A percentile compares a stretch with the other conserved stretches of the same genome.
Evolutionary conservation across 129 eudicot genomes (phyloP).

Genomic region (Arctium minus): DNA sequence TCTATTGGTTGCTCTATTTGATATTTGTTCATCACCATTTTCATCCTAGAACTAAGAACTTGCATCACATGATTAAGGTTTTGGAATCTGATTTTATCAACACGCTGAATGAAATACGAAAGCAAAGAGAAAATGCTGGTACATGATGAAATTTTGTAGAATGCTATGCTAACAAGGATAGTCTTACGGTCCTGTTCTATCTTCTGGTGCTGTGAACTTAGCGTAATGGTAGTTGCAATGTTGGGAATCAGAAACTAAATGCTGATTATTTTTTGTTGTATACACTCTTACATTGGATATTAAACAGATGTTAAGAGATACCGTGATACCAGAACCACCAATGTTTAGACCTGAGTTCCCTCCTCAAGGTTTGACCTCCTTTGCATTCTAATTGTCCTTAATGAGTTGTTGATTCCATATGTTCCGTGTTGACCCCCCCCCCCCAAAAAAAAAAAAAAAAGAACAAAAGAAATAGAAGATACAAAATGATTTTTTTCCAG

Average conservation of each 20-base stretch:
- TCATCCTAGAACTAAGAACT: neutral
- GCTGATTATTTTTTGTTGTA: constrained; percentile 15
- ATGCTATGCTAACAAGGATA: constrained; percentile 4
- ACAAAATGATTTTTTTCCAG: no score
- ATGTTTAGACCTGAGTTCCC: constrained; percentile 96
- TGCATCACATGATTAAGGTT: neutral
- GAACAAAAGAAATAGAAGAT: no score
- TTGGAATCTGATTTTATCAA: neutral
- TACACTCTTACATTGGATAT: constrained; percentile 13
- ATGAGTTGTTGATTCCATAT: neutral
- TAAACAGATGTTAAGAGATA: constrained; percentile 63
- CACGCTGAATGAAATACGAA: neutral
- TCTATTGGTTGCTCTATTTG: neutral
- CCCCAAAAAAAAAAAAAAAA: neutral
- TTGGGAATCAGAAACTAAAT: constrained; percentile 8
- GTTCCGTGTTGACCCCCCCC: neutral
- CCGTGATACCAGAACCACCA: constrained; percentile 91
- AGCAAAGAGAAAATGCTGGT: neutral
- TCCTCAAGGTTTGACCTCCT: constrained; percentile 70
- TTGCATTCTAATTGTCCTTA: neutral
- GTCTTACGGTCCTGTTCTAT: neutral
- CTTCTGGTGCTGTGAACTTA: neutral
- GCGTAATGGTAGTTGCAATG: neutral
- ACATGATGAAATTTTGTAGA: neutral
- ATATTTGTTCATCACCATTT: neutral